Percentiles rank a stretch among this genome's conserved stretches.
Evolutionary conservation across 1,284 basidiomycete species (phyloP).

Genomic region (Agaricales sp.): DNA sequence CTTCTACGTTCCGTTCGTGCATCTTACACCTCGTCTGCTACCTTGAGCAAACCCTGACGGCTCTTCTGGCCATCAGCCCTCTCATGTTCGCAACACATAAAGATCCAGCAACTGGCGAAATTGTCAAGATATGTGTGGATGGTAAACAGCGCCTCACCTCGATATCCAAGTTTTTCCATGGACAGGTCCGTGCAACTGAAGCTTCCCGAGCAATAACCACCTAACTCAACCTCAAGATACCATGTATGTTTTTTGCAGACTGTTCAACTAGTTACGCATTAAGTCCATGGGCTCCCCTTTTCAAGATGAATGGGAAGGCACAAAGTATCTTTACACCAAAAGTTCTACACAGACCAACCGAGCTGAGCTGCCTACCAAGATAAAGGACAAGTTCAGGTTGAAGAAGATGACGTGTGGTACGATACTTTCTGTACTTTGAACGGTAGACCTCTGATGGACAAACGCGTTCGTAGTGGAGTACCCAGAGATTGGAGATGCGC

Average conservation of each 20-base stretch:
- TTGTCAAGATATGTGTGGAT: constrained; percentile 57
- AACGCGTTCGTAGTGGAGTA: constrained; percentile 41
- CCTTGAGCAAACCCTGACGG: no score
- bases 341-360: constrained; percentile 6
- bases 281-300: no score
- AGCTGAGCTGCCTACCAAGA: constrained; percentile 37
- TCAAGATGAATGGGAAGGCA: background rate
- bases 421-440: constrained; percentile 16
- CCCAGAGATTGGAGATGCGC: constrained; percentile 29
- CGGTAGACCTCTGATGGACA: no score
- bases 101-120: constrained; percentile 44
- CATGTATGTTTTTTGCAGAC: no score
- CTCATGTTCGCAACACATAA: constrained; percentile 47
- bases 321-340: background rate
- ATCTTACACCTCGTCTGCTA: no score
- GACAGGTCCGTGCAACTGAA: constrained; percentile 34
- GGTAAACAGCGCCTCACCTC: constrained; percentile 70
- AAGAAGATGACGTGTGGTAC: constrained; percentile 57
- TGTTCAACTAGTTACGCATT: no score
- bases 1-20: constrained; percentile 59
- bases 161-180: constrained; percentile 62
- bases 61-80: background rate
- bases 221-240: constrained; percentile 26
- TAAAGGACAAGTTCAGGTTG: constrained; percentile 36
- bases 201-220: constrained; percentile 1